phyloP scores from a whole-genome alignment of 2,329 filamentous ascomycete genomes.

The Tolypocladium nubicola region DNA sequence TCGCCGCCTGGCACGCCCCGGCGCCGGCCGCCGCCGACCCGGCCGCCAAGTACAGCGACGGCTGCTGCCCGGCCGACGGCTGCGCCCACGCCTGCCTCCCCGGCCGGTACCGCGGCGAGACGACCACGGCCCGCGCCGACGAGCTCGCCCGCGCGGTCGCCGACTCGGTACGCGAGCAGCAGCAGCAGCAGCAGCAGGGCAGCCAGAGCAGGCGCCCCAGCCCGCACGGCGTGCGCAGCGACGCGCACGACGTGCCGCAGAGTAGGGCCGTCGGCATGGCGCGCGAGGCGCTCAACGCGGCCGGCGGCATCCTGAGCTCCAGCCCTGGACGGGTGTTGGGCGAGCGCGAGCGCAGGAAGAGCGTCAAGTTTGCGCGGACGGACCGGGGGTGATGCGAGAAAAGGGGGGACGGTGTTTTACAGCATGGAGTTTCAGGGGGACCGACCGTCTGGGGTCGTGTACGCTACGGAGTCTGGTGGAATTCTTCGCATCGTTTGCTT shows the following conservation, averaged over 20 bases:
- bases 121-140: constrained; percentile 32
- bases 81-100: constrained; percentile 55
- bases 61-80: constrained; percentile 54
- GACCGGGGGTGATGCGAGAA: constrained; percentile 10
- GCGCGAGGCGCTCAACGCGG: constrained; percentile 35
- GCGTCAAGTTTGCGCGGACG: constrained; percentile 49
- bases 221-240: constrained; percentile 26
- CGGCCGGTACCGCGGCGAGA: constrained; percentile 42
- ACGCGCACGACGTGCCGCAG: constrained; percentile 44
- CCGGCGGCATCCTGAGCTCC: constrained; percentile 33
- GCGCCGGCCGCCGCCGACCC: neutral
- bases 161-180: constrained; percentile 22
- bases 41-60: constrained; percentile 32
- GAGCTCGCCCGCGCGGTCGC: constrained; percentile 38
- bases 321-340: constrained; percentile 32
- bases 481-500: neutral
- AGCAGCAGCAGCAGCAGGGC: constrained; percentile 9
- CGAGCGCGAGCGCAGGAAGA: constrained; percentile 49
- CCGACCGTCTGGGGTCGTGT: neutral
- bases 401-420: neutral
- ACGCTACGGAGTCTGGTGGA: neutral
- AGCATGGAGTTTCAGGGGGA: neutral
- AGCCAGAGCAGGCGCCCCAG: constrained; percentile 16
- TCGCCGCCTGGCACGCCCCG: constrained; percentile 45
- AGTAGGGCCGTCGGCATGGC: constrained; percentile 51